phyloP scores from a whole-genome alignment of 306 rosid species.

The Lathyrus tuberosus region DNA sequence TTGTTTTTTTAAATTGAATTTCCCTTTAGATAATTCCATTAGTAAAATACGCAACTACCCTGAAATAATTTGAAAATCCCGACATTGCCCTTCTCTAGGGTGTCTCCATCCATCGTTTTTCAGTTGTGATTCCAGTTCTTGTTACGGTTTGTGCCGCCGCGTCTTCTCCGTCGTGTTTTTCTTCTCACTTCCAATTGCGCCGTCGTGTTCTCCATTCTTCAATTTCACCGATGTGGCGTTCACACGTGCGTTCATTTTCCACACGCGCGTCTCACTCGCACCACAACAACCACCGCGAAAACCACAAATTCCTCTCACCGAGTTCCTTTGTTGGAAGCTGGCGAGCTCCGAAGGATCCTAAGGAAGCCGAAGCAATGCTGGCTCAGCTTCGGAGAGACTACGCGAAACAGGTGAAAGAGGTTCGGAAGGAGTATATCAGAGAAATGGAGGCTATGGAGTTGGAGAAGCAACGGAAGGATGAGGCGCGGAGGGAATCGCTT shows the following conservation, averaged over 20 bases:
- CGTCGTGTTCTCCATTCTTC: too few species aligned
- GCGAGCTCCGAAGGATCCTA: constrained; percentile 65
- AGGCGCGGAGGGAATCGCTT: constrained; percentile 65
- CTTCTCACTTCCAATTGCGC: too few species aligned
- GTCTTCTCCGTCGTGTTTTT: too few species aligned
- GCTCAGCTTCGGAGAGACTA: constrained; percentile 66
- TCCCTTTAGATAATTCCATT: too few species aligned
- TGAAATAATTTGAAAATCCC: too few species aligned
- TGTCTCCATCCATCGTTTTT: too few species aligned
- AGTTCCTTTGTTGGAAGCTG: constrained; percentile 66
- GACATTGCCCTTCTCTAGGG: too few species aligned
- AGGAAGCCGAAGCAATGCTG: constrained; percentile 72
- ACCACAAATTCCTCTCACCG: constrained; percentile 57
- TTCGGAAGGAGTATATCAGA: constrained; percentile 67
- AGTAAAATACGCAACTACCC: too few species aligned
- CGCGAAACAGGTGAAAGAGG: constrained; percentile 75
- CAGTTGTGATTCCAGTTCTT: too few species aligned
- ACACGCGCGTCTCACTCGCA: constrained; percentile 57
- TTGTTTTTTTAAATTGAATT: too few species aligned
- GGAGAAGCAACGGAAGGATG: constrained; percentile 73
- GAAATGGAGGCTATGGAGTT: constrained; percentile 69
- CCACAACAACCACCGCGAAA: constrained; percentile 55
- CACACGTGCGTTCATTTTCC: constrained; percentile 48
- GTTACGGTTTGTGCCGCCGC: too few species aligned
- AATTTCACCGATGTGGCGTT: constrained; percentile 8